Evolutionary conservation across 1,139 yeast genomes (phyloP).

Genomic region (Yamadazyma dendronema): DNA sequence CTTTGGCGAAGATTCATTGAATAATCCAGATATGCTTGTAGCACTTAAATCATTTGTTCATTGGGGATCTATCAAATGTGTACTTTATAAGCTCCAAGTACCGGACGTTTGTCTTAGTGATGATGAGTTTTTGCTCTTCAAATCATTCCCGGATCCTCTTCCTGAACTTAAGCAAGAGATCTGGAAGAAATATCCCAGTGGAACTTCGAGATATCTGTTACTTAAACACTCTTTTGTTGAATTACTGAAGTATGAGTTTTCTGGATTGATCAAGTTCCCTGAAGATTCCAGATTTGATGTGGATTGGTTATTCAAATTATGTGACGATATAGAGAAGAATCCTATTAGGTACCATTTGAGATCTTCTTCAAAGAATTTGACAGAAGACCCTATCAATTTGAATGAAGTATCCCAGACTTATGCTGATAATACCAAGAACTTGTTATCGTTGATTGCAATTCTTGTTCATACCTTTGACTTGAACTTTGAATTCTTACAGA

Average conservation of each 20-base stretch:
- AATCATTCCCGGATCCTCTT: slow-evolving; percentile 42
- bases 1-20: slow-evolving; percentile 42
- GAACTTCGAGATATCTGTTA: slow-evolving; percentile 50
- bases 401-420: slow-evolving; percentile 32
- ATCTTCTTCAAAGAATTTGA: slow-evolving; percentile 37
- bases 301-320: slow-evolving; percentile 38
- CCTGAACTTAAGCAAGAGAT: slow-evolving; percentile 41
- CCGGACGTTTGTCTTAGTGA: slow-evolving; percentile 37
- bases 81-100: slow-evolving; percentile 42
- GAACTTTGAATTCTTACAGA: slow-evolving; percentile 37
- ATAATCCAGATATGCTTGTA: slow-evolving; percentile 42
- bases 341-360: slow-evolving; percentile 53
- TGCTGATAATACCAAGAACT: slow-evolving; percentile 19
- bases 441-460: slow-evolving; percentile 30
- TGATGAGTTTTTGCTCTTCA: slow-evolving; percentile 30
- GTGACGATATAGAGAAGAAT: slow-evolving; percentile 45
- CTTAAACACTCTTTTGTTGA: slow-evolving; percentile 34
- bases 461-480: slow-evolving; percentile 34
- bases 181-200: slow-evolving; percentile 51
- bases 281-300: slow-evolving; percentile 23
- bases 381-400: slow-evolving; percentile 35
- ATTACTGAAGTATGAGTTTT: slow-evolving; percentile 21
- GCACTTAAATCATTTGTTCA: slow-evolving; percentile 55
- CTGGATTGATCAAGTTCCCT: slow-evolving; percentile 27
- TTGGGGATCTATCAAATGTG: slow-evolving; percentile 55